Evolutionary conservation across 2,329 filamentous ascomycete species (phyloP).

Genomic region (Cercospora sp.): DNA sequence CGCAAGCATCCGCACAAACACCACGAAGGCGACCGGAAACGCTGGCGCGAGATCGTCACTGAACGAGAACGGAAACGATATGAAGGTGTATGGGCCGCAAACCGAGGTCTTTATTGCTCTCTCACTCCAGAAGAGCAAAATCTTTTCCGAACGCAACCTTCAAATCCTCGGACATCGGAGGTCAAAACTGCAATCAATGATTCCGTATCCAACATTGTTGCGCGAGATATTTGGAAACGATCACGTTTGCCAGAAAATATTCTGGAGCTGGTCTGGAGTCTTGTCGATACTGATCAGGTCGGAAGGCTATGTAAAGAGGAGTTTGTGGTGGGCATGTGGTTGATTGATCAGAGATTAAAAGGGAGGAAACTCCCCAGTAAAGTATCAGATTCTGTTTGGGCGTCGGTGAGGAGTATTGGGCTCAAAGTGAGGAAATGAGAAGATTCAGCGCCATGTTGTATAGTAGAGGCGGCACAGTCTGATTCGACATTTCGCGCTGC

Average conservation of each 20-base stretch:
- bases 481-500: background rate
- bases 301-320: conserved; percentile 66
- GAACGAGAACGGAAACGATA: conserved; percentile 74
- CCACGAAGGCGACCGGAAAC: conserved; percentile 69
- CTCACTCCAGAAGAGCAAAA: conserved; percentile 30
- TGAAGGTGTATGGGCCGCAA: conserved; percentile 82
- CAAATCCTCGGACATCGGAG: conserved; percentile 17
- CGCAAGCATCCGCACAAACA: conserved; percentile 68
- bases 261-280: conserved; percentile 73
- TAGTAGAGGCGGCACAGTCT: background rate
- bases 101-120: conserved; percentile 59
- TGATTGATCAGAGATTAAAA: conserved; percentile 77
- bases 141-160: conserved; percentile 12
- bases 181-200: conserved; percentile 20
- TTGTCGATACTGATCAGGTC: conserved; percentile 61
- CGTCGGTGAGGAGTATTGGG: conserved; percentile 58
- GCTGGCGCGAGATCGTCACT: conserved; percentile 76
- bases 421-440: conserved; percentile 36
- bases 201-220: conserved; percentile 66
- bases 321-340: conserved; percentile 81
- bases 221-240: conserved; percentile 72
- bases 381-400: conserved; percentile 75
- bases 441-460: background rate
- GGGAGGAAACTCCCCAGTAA: conserved; percentile 73
- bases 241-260: conserved; percentile 68